Conservation (phyloP, 805 yeast species). For the Wickerhamomyces canadensis region DNA sequence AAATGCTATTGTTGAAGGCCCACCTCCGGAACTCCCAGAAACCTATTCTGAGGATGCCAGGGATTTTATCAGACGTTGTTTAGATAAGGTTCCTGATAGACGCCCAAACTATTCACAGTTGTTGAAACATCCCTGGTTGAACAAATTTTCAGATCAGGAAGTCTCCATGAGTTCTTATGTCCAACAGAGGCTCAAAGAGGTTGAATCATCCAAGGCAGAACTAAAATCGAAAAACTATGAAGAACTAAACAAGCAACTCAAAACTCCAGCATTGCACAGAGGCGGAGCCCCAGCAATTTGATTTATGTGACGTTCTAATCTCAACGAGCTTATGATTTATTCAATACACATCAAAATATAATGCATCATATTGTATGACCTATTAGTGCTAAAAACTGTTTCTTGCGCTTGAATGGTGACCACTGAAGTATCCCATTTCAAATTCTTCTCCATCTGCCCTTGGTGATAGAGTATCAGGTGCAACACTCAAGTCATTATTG, state of each 20-base stretch:
- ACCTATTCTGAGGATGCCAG: conserved; percentile 72
- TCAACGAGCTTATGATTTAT: too few species aligned
- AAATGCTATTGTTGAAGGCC: conserved; percentile 95
- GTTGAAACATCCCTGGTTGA: conserved; percentile 80
- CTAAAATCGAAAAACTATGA: conserved; percentile 18
- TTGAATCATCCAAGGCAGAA: conserved; percentile 14
- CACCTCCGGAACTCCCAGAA: conserved; percentile 73
- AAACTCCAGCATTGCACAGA: conserved; percentile 27
- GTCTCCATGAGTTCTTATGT: conserved; percentile 33
- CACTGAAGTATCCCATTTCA: conserved; percentile 4
- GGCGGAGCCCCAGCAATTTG: conserved; percentile 19
- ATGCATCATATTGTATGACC: too few species aligned
- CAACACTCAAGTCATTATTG: neutral
- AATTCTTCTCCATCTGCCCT: neutral
- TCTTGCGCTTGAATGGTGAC: neutral
- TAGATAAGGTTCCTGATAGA: conserved; percentile 72
- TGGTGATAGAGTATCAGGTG: neutral
- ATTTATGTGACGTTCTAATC: too few species aligned
- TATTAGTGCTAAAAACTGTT: too few species aligned
- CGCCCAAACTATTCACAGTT: conserved; percentile 79
- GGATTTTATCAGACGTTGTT: conserved; percentile 70
- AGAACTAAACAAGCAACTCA: conserved; percentile 21
- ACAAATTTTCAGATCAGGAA: conserved; percentile 39
- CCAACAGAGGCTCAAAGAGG: conserved; percentile 27
- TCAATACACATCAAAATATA: neutral